Base-by-base conservation (phyloP, 306 rosid species). In the Quercus wislizeni region DNA sequence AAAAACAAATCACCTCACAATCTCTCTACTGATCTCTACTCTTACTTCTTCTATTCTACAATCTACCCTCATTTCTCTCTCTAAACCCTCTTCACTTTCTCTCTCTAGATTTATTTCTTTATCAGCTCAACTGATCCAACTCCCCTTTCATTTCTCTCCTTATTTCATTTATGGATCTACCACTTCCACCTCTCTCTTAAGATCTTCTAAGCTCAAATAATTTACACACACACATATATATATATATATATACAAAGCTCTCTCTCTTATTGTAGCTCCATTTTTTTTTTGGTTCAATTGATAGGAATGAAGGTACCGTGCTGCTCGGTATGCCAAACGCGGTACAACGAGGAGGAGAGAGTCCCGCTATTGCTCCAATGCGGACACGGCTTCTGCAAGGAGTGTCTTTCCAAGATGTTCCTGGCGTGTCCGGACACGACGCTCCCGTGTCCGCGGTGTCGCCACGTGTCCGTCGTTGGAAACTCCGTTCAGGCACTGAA, bases 281-380 rank as follows among this genome's bases (percentile, higher is more conserved):
- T 46, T 46, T 46, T 46, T 46, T 41, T 38, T 41, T 41, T 2
- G 11, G 2, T 46, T 46, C 12, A 46, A 8, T 46, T 46, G 27
- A 52, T 71, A 64, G 72, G 46, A 13, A 92, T 87, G 98, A 95
- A 93, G 84, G 97, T 95, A 73, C 99, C 99, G 62, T 92, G 94
- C 73, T 95, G 99, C 63, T 89, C 97, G 52, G 98, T 95, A 10
- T 95, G 99, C 87, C 98, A 93, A 80, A 95, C 91, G 85, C 92
- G 99, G 75, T 95, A 92, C 86, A 92, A 95, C 92, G 99, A 93
- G 80, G 99, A 91, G 10, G 99, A 93, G 80, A 86, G 99, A 76
- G 98, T 93, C 14, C 99, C 99, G 17, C 98, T 95, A 74, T 79
- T 95, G 81, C 99, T 95, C 38, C 97, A 95, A 88, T 95, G 99